A percentile compares a stretch with the other conserved stretches of the same genome.
phyloP scores from a whole-genome alignment of 2,329 filamentous ascomycete genomes.

The Neofusicoccum laricinum region DNA sequence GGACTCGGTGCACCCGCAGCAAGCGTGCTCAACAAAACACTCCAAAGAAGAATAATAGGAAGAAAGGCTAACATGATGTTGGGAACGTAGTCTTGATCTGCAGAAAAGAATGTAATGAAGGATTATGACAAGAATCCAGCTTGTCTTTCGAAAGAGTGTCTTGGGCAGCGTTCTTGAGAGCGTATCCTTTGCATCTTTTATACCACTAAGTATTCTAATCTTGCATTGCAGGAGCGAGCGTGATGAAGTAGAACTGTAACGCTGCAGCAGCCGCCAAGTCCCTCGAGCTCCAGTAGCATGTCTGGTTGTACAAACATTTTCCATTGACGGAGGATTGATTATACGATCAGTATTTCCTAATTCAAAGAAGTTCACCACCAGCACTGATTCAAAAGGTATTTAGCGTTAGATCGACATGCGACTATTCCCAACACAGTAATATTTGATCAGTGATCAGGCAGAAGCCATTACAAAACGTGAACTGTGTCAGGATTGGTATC shows the following conservation, averaged over 20 bases:
- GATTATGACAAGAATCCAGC: background rate
- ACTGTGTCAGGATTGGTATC: background rate
- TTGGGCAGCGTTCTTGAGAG: background rate
- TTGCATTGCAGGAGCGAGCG: background rate
- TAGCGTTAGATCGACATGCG: background rate
- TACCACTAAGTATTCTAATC: background rate
- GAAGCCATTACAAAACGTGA: background rate
- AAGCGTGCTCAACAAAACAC: background rate
- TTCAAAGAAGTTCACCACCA: background rate
- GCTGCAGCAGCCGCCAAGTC: too few relatives aligned
- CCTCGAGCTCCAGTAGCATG: too few relatives aligned
- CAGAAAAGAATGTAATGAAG: too few relatives aligned
- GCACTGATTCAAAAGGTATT: background rate
- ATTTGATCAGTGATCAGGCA: conserved; percentile 8
- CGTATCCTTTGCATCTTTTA: background rate
- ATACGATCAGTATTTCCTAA: background rate
- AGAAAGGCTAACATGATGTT: background rate
- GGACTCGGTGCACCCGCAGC: background rate
- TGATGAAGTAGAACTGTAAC: too few relatives aligned
- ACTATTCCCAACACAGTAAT: background rate
- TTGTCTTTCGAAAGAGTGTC: background rate
- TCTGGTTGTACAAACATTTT: too few relatives aligned
- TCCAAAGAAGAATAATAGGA: too few relatives aligned
- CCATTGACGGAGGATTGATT: background rate
- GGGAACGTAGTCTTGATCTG: too few relatives aligned